Evolutionary conservation across 192 early-diverging fungal species (phyloP).

Genomic region (Backusella circina): DNA sequence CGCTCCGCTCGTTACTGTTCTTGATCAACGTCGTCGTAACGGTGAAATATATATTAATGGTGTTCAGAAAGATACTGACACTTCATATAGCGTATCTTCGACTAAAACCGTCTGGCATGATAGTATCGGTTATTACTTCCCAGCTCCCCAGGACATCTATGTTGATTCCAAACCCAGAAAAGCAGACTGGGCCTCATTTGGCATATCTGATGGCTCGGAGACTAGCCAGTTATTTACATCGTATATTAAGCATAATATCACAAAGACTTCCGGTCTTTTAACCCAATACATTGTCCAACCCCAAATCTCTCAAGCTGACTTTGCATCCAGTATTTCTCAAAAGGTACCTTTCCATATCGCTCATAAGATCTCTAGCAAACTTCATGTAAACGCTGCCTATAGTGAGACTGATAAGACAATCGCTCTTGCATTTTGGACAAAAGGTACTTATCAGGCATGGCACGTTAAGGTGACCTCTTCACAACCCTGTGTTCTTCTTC

Average conservation of each 20-base stretch:
- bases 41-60: constrained; percentile 15
- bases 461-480: neutral
- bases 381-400: neutral
- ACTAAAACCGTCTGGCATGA: constrained; percentile 19
- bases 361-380: neutral
- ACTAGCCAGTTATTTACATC: constrained; percentile 19
- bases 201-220: constrained; percentile 5
- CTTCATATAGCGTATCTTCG: neutral
- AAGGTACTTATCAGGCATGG: neutral
- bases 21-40: constrained; percentile 21
- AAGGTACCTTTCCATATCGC: neutral
- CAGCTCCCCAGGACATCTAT: neutral
- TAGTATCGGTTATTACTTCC: constrained; percentile 21
- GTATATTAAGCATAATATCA: neutral
- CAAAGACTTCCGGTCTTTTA: neutral
- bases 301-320: neutral
- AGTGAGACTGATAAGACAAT: neutral
- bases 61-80: neutral
- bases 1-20: neutral
- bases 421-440: constrained; percentile 12
- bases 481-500: constrained; percentile 9
- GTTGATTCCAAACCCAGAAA: constrained; percentile 5
- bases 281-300: neutral
- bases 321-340: neutral
- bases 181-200: constrained; percentile 22